Percentiles rank a stretch among this genome's conserved stretches.
Conservation (phyloP, 371 early-diverging fungal species). For the Vairimorpha ceranae region DNA sequence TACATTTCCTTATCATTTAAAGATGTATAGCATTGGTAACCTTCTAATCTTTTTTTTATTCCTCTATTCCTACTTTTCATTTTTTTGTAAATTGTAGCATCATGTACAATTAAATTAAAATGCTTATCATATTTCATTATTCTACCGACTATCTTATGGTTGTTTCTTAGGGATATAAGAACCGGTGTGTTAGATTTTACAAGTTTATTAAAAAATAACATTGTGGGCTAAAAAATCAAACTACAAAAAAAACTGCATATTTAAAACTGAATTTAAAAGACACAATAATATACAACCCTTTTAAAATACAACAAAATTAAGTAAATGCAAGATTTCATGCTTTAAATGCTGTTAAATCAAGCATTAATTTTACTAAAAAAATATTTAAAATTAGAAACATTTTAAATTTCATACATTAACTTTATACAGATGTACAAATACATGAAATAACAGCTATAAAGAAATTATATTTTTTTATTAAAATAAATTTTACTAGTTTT, state of each 20-base stretch:
- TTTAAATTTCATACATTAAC: too few relatives aligned
- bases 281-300: too few relatives aligned
- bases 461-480: neutral
- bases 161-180: constrained; percentile 24
- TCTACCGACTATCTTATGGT: constrained; percentile 25
- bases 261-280: too few relatives aligned
- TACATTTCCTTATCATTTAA: constrained; percentile 7
- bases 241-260: too few relatives aligned
- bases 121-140: constrained; percentile 47
- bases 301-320: too few relatives aligned
- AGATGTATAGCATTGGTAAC: neutral
- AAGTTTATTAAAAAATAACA: neutral
- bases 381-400: too few relatives aligned
- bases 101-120: constrained; percentile 46
- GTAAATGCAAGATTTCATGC: too few relatives aligned
- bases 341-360: too few relatives aligned
- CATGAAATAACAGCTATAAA: neutral
- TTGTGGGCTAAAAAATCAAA: neutral
- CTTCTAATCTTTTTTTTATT: constrained; percentile 34
- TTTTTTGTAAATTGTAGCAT: constrained; percentile 30
- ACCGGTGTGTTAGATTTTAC: neutral
- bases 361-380: too few relatives aligned
- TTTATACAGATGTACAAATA: neutral
- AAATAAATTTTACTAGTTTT: constrained; percentile 30
- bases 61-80: constrained; percentile 28